Evolutionary conservation across 768 basidiomycete genomes (phyloP).

Genomic region (Phylloporus sp.): DNA sequence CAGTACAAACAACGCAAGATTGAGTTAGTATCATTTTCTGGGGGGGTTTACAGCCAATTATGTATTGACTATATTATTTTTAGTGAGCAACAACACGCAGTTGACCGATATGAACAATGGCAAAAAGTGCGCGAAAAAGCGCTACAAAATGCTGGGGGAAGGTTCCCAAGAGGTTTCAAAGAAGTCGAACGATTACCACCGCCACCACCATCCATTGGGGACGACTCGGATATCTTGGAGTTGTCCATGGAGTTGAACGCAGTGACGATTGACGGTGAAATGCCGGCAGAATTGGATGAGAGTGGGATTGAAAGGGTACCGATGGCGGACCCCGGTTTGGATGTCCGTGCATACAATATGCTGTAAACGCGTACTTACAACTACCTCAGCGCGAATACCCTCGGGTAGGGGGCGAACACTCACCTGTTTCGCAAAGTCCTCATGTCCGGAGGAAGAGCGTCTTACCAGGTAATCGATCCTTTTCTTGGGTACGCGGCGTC

Average conservation of each 20-base stretch:
- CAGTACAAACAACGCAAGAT: conserved; percentile 87
- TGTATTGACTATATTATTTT: conserved; percentile 2
- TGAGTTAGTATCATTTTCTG: conserved; percentile 56
- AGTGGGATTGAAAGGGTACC: conserved; percentile 84
- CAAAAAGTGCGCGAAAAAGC: conserved; percentile 78
- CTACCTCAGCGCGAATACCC: conserved; percentile 58
- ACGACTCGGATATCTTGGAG: conserved; percentile 85
- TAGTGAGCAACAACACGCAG: conserved; percentile 86
- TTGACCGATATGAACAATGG: conserved; percentile 88
- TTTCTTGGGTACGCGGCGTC: conserved; percentile 3
- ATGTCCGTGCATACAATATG: conserved; percentile 50
- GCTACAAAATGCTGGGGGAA: conserved; percentile 63
- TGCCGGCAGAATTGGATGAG: conserved; percentile 68
- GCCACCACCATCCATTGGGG: conserved; percentile 69
- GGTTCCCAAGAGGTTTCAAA: conserved; percentile 66
- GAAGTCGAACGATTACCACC: conserved; percentile 71
- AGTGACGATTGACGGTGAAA: conserved; percentile 67
- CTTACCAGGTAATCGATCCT: conserved; percentile 61
- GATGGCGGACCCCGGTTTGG: conserved; percentile 86
- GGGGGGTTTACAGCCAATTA: neutral
- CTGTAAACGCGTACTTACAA: conserved; percentile 17
- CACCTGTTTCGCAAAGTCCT: conserved; percentile 55
- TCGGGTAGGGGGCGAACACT: conserved; percentile 60
- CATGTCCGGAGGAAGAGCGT: conserved; percentile 96
- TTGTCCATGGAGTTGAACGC: conserved; percentile 87